Evolutionary conservation across 2,329 filamentous ascomycete genomes (phyloP).

Genomic region (Pseudomassariella vexata): DNA sequence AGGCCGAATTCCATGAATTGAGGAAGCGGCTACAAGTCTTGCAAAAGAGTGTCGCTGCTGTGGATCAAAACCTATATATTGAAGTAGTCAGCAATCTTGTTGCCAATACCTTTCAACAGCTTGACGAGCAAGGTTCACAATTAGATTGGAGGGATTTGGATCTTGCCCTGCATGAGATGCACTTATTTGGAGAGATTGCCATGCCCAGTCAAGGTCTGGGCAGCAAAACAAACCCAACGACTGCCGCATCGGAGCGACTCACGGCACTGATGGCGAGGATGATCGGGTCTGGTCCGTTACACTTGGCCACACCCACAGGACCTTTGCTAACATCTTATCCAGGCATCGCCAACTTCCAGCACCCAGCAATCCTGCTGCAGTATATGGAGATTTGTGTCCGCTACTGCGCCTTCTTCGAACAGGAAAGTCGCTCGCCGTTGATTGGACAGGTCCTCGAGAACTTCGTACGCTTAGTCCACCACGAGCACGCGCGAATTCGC

Average conservation of each 20-base stretch:
- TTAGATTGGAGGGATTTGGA: constrained; percentile 96
- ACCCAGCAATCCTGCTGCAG: constrained; percentile 87
- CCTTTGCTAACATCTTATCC: constrained; percentile 3
- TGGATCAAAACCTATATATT: constrained; percentile 84
- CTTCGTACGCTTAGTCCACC: constrained; percentile 86
- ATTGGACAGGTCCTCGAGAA: constrained; percentile 85
- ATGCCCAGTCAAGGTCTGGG: constrained; percentile 83
- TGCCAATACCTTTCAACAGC: constrained; percentile 76
- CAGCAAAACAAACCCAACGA: constrained; percentile 75
- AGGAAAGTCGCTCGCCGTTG: constrained; percentile 57
- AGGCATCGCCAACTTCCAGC: constrained; percentile 81
- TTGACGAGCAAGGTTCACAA: constrained; percentile 66
- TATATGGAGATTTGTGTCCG: constrained; percentile 99
- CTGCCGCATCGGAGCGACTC: constrained; percentile 72
- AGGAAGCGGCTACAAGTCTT: constrained; percentile 83
- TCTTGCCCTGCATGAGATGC: constrained; percentile 91
- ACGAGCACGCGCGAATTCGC: constrained; percentile 79
- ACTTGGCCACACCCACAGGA: constrained; percentile 16
- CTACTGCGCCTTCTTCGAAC: constrained; percentile 89
- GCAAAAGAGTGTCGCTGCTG: constrained; percentile 86
- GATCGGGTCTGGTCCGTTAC: constrained; percentile 77
- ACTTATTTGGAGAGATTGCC: constrained; percentile 90
- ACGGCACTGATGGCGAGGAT: constrained; percentile 93
- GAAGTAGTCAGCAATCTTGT: constrained; percentile 83
- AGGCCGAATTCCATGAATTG: constrained; percentile 94